These are phyloP conservation scores for Aspergillus steynii DNA, from an alignment of 495 filamentous ascomycete genomes.

Conservation along the genomic window DNA sequence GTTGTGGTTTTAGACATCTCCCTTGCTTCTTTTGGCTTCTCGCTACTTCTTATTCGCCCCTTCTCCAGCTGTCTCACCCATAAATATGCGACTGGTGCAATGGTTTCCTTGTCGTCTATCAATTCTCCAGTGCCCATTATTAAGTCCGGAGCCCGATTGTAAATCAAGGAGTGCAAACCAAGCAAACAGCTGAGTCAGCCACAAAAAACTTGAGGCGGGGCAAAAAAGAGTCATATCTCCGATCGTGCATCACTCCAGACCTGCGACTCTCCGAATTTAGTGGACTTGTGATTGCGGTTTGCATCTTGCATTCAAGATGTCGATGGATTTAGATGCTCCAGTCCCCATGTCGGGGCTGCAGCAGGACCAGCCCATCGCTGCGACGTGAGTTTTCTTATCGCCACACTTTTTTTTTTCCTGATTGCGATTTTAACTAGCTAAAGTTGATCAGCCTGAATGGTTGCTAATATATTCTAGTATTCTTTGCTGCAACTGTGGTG, in stretches of 20 bases:
- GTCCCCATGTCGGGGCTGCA: conserved; percentile 55
- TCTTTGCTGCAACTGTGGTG: conserved; percentile 93
- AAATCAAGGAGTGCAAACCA: conserved; percentile 19
- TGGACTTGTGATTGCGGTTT: not conserved
- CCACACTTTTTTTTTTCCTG: conserved; percentile 18
- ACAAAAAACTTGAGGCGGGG: conserved; percentile 28
- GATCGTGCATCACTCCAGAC: conserved; percentile 9
- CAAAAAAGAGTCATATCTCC: conserved; percentile 29
- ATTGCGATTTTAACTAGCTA: not conserved
- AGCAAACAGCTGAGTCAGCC: conserved; percentile 32
- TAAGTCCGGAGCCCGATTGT: not conserved
- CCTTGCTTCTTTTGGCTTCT: too few relatives aligned
- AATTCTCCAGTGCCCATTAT: too few relatives aligned
- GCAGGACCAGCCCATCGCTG: conserved; percentile 38
- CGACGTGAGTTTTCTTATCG: conserved; percentile 54
- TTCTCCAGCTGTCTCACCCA: not conserved
- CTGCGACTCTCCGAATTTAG: conserved; percentile 1
- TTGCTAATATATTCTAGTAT: conserved; percentile 56
- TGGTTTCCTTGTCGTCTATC: too few relatives aligned
- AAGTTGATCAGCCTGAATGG: conserved; percentile 6
- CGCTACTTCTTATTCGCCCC: too few relatives aligned
- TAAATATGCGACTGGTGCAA: too few relatives aligned
- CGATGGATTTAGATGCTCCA: conserved; percentile 71
- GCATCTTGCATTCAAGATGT: conserved; percentile 40
- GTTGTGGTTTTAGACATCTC: too few relatives aligned